These are phyloP conservation scores for Cornus kousa DNA, from an alignment of 148 eudicot species.

Conservation along the genomic window DNA sequence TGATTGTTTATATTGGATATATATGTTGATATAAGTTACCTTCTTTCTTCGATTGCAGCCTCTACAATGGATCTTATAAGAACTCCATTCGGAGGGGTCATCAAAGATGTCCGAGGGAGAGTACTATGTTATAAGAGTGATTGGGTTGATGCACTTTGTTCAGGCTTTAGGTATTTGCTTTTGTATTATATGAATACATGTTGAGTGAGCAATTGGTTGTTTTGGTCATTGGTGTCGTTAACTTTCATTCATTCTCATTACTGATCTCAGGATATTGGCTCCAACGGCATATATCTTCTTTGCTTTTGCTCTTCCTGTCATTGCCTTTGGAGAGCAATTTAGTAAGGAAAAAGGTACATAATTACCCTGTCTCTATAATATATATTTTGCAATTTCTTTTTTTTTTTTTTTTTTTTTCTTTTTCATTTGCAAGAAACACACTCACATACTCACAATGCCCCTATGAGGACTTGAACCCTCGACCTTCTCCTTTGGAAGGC, in stretches of 20 bases:
- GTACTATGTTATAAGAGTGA: slow-evolving; percentile 45
- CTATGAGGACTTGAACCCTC: too few relatives aligned
- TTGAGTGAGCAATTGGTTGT: neutral
- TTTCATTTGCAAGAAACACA: too few relatives aligned
- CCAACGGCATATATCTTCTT: slow-evolving; percentile 60
- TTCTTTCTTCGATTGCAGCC: slow-evolving; percentile 6
- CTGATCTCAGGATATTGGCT: slow-evolving; percentile 50
- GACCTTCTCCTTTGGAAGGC: too few relatives aligned
- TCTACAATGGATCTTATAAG: slow-evolving; percentile 36
- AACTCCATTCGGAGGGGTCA: slow-evolving; percentile 41
- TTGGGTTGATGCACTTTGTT: slow-evolving; percentile 33
- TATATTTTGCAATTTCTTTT: neutral
- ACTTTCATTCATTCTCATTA: neutral
- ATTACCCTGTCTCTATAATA: neutral
- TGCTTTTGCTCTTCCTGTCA: slow-evolving; percentile 81
- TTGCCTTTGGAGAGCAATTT: slow-evolving; percentile 70
- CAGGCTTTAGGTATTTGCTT: slow-evolving; percentile 50
- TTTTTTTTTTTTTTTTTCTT: too few relatives aligned
- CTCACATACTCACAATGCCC: too few relatives aligned
- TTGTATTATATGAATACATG: neutral
- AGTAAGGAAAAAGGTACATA: slow-evolving; percentile 58
- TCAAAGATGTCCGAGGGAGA: slow-evolving; percentile 43
- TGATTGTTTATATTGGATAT: neutral
- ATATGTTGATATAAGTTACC: neutral
- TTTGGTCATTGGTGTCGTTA: neutral